phyloP scores from a whole-genome alignment of 2,329 filamentous ascomycete species.

The Malbranchea zuffiana region DNA sequence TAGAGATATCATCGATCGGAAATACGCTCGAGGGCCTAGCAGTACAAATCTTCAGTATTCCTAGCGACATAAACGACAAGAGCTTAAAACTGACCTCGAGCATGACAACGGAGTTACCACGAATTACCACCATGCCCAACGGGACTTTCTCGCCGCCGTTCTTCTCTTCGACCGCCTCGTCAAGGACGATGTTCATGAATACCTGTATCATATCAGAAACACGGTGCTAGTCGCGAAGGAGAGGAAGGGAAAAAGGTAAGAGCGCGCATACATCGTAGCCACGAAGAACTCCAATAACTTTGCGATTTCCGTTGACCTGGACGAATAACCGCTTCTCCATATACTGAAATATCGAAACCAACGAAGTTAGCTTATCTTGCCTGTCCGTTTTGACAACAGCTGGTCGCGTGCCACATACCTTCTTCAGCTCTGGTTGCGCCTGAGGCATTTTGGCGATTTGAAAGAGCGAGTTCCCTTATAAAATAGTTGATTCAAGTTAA shows the following conservation, averaged over 20 bases:
- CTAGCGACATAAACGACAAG: neutral
- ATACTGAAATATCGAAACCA: constrained; percentile 51
- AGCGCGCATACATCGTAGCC: constrained; percentile 74
- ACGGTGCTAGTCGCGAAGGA: too few relatives aligned
- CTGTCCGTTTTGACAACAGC: too few relatives aligned
- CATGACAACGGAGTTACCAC: constrained; percentile 98
- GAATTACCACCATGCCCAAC: constrained; percentile 90
- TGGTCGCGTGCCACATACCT: too few relatives aligned
- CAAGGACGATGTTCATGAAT: constrained; percentile 94
- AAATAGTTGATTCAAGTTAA: too few relatives aligned
- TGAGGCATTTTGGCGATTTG: constrained; percentile 96
- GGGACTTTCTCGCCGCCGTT: constrained; percentile 78
- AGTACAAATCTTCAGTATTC: constrained; percentile 1
- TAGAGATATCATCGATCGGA: constrained; percentile 28
- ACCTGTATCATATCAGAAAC: constrained; percentile 48
- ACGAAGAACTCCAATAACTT: constrained; percentile 85
- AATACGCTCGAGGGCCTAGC: constrained; percentile 34
- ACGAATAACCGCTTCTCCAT: constrained; percentile 98
- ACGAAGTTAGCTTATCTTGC: neutral
- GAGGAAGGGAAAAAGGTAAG: neutral
- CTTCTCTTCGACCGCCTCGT: constrained; percentile 94
- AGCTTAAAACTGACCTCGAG: constrained; percentile 51
- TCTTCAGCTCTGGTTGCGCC: constrained; percentile 97
- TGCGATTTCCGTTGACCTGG: constrained; percentile 93
- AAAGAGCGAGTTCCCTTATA: too few relatives aligned